Conservation (phyloP, 208 protist species). For the Leishmania amazonensis region DNA sequence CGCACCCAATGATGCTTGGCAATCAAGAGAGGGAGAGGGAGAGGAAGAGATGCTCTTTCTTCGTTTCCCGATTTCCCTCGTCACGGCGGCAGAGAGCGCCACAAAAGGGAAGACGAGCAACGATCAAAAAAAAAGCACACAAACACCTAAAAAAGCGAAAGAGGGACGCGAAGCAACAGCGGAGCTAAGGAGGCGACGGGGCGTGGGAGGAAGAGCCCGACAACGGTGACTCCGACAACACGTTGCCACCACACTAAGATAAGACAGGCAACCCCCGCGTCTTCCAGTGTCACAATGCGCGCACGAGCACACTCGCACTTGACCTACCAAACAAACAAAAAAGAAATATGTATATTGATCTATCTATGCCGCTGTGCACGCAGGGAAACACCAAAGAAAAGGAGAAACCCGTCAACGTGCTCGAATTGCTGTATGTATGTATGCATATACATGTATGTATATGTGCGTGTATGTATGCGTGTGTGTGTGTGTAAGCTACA, state of each 20-base stretch:
- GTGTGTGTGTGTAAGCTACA: background rate
- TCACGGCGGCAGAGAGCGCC: background rate
- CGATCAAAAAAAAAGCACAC: too few species aligned
- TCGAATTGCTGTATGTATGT: background rate
- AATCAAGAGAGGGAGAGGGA: background rate
- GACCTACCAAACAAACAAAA: background rate
- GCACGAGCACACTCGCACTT: background rate
- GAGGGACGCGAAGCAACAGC: background rate
- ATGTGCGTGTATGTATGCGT: background rate
- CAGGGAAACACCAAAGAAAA: background rate
- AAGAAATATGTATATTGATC: slow-evolving; percentile 1
- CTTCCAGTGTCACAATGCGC: background rate
- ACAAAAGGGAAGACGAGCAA: too few species aligned
- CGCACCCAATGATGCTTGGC: background rate
- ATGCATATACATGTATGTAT: background rate
- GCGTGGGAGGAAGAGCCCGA: background rate
- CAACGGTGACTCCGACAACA: background rate
- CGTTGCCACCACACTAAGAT: background rate
- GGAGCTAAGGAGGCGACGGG: background rate
- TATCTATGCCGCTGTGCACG: background rate
- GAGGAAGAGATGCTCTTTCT: background rate
- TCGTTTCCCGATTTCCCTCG: background rate
- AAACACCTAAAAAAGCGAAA: background rate
- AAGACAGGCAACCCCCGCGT: background rate
- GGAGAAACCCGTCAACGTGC: background rate